Conservation (phyloP, 345 rosid genomes). For the Eutrema yunnanense region DNA sequence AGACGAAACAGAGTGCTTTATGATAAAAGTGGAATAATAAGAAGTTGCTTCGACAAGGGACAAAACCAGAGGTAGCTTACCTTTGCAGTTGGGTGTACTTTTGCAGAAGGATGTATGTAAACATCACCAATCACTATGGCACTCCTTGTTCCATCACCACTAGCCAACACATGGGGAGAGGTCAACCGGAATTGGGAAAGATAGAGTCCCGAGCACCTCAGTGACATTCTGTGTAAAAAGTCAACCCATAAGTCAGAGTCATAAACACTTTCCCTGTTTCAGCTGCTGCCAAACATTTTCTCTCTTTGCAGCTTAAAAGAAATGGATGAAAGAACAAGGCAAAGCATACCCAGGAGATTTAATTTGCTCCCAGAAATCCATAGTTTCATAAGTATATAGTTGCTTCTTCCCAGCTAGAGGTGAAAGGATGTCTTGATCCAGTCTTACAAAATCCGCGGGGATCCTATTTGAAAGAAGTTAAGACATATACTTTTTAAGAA, state of each 20-base stretch:
- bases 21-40: background rate
- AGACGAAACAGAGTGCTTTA: background rate
- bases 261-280: conserved; percentile 6
- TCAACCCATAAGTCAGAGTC: conserved; percentile 9
- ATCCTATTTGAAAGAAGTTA: conserved; percentile 37
- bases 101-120: conserved; percentile 90
- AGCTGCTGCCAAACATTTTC: background rate
- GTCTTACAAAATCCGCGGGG: conserved; percentile 66
- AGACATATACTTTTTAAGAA: conserved; percentile 14
- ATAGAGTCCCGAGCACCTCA: conserved; percentile 77
- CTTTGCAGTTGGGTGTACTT: conserved; percentile 96
- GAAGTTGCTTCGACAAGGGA: background rate
- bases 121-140: conserved; percentile 81
- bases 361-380: conserved; percentile 95
- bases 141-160: conserved; percentile 66
- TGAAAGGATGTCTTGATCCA: conserved; percentile 91
- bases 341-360: conserved; percentile 84
- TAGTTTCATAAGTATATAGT: conserved; percentile 72
- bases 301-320: background rate
- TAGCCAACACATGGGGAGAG: conserved; percentile 70
- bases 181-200: conserved; percentile 74
- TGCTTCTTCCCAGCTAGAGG: conserved; percentile 96
- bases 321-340: background rate
- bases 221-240: conserved; percentile 61
- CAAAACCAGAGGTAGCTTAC: conserved; percentile 31